Base-by-base conservation (phyloP, 495 filamentous ascomycete species). In the Rusavskia elegans region DNA sequence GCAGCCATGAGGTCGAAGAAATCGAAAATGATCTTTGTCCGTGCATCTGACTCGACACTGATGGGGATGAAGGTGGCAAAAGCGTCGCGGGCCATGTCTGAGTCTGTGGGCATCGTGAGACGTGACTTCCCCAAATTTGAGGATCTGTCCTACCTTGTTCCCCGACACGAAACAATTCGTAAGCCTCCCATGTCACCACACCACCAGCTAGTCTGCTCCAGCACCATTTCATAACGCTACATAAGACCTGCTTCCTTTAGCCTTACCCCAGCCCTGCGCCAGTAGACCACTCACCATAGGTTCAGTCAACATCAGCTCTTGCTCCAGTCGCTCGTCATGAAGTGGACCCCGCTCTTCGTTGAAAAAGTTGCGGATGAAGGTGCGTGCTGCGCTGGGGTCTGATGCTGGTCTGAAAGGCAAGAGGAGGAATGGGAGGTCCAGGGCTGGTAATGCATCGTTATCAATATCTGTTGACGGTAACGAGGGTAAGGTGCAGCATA, bases 221-320 rank as follows among this genome's bases (percentile, higher is more conserved):
- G 65, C 92, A 96, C 92, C 92, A 98, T 73, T 97, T 98, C 57
- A 96, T 70, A 30, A 96, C 87, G 61, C 89, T 89, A 57, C 86
- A 88, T 44, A 98, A 73, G 51, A 95, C 89, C 89, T 95, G 59
- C 36, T 30, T 37, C 8, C 51, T 52, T 50, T 20, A 54, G 50
- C 38, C 16, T 41, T 20, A 10, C n/a, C 27, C 38, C 6, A n/a
- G 17, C 49, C 10, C 49, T 3, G 29, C 5, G 19, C 29, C n/a
- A n/a, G 38, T 48, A 19, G 5, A 17, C 44, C 41, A 60, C 73
- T 56, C 70, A 95, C 90, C 82, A 95, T 87, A 39, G 92, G 92
- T 65, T 96, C 92, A 35, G 85, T 87, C 66, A 98, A 79, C 54
- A 89, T 82, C 57, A 98, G 71, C 69, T 98, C 93, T 66, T 90